Evolutionary conservation across 2,329 filamentous ascomycete genomes (phyloP).

Genomic region (Monilinia fructigena): DNA sequence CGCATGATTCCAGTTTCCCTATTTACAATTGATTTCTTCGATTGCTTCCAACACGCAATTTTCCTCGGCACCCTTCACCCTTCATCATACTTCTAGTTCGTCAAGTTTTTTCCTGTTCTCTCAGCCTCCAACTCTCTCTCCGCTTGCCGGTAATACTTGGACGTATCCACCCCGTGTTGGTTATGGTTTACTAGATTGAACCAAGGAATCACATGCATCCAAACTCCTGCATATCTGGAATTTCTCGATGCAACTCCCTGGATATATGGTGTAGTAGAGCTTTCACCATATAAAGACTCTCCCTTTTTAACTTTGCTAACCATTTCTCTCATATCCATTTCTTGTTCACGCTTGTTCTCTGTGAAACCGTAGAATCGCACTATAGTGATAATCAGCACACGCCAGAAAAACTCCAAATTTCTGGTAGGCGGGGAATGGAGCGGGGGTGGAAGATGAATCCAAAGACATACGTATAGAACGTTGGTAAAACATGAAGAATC

Average conservation of each 20-base stretch:
- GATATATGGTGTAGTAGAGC: constrained; percentile 77
- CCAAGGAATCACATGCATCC: constrained; percentile 85
- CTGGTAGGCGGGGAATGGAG: not conserved
- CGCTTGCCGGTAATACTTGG: constrained; percentile 96
- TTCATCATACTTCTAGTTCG: constrained; percentile 4
- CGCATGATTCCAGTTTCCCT: constrained; percentile 19
- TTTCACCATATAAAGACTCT: constrained; percentile 83
- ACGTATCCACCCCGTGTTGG: constrained; percentile 91
- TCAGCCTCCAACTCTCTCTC: constrained; percentile 91
- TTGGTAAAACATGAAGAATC: constrained; percentile 83
- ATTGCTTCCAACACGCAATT: constrained; percentile 18
- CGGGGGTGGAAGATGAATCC: constrained; percentile 33
- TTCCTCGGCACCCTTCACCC: not conserved
- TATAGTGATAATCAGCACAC: constrained; percentile 42
- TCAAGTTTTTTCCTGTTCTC: constrained; percentile 43
- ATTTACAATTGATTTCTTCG: constrained; percentile 18
- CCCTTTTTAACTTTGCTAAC: constrained; percentile 92
- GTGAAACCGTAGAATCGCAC: constrained; percentile 94
- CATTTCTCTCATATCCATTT: constrained; percentile 99
- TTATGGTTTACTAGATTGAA: constrained; percentile 98
- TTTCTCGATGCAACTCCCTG: constrained; percentile 92
- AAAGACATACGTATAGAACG: constrained; percentile 70
- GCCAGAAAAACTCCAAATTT: not conserved
- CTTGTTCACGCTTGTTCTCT: constrained; percentile 87
- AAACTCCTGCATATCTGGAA: constrained; percentile 84